Base-by-base conservation (phyloP, 2,329 filamentous ascomycete genomes). In the Paradendryphiella salina region DNA sequence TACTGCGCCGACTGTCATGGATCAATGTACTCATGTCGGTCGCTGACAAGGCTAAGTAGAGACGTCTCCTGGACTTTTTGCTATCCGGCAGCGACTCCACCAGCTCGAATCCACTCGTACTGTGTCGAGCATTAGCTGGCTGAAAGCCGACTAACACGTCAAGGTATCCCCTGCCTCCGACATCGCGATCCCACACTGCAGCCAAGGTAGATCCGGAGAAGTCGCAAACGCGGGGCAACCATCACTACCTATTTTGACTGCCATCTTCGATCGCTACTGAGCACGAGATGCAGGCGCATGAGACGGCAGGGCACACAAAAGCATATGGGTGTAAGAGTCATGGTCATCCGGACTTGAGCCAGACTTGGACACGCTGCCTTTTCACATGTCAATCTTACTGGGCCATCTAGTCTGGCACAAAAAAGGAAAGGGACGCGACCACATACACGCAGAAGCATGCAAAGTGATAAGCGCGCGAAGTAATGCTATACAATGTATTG, bases 261-360 rank as follows among this genome's bases (percentile, higher is more conserved):
- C 37, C 42, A 50, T 49, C 38, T 38, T 35, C 41, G 39, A 41
- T 33, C 40, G 50, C 35, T 47, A 21, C 33, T 23, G 46, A 46
- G 20, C 58, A 63, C 58, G 60, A 55, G 61, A 50, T 40, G 20
- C 51, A 48, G 39, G 34, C 54, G 56, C 61, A 57, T 54, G 34
- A 54, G 37, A 41, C 38, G 44, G 14, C 23, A 31, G 21, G 26
- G 28, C 39, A 42, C 33, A 23, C 38, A 38, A 34, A 41, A 42
- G 15, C 33, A 42, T n/a, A 47, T 37, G 43, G 32, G 48, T 32
- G 48, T 51, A 11, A 36, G 32, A 29, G 37, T 32, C 33, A 17
- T 40, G 37, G 28, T 41, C 49, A 52, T 29, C 34, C 38, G 43
- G 15, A 28, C 37, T 34, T 13, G 18, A 23, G 5, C 14, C 37